Evolutionary conservation across 2,329 filamentous ascomycete genomes (phyloP).

Genomic region (Sporothrix mexicana): DNA sequence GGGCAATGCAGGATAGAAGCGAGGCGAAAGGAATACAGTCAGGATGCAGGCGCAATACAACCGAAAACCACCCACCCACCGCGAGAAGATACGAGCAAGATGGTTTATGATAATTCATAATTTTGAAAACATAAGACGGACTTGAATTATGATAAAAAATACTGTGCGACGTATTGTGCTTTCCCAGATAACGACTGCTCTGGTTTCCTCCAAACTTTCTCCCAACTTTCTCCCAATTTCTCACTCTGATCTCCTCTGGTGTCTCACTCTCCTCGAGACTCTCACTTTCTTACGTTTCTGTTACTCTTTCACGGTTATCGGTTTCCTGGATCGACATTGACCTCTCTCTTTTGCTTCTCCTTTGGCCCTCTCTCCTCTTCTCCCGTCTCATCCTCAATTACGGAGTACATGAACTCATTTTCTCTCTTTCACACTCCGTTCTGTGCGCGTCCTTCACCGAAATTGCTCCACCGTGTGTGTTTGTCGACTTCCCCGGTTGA

Average conservation of each 20-base stretch:
- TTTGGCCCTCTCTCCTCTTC: not conserved
- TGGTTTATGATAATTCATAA: conserved; percentile 10
- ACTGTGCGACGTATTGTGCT: not conserved
- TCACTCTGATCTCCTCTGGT: not conserved
- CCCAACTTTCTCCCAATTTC: not conserved
- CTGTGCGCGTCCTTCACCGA: not conserved
- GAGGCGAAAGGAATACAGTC: not conserved
- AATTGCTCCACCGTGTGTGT: not conserved
- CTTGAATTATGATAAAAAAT: not conserved
- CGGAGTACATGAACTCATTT: no score
- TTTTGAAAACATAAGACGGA: not conserved
- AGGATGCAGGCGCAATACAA: not conserved
- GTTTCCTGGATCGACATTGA: not conserved
- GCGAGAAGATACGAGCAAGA: not conserved
- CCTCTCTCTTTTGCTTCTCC: not conserved
- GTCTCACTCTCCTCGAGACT: not conserved
- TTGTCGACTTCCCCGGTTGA: not conserved
- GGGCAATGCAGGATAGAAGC: not conserved
- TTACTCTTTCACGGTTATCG: not conserved
- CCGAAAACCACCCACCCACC: not conserved
- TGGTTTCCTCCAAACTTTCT: not conserved
- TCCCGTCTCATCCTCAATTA: not conserved
- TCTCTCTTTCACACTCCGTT: not conserved
- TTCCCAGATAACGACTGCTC: not conserved
- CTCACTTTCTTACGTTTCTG: not conserved